Conservation (phyloP, 2,329 filamentous ascomycete genomes). For the Nothopassalora personata region DNA sequence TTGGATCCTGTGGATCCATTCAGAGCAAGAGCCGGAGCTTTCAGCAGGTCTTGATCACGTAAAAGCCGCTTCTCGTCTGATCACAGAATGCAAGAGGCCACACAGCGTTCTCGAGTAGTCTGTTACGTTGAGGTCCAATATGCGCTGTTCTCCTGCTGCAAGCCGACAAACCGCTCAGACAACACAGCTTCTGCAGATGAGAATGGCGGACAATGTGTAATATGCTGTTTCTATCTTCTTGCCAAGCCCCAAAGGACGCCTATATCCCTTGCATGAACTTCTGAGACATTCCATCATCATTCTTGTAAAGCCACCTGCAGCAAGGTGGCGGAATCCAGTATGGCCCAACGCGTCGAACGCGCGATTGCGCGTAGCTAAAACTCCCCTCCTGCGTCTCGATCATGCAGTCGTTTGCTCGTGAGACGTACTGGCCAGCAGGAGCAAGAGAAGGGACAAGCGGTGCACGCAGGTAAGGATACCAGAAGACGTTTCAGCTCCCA, state of each 20-base stretch:
- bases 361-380: slow-evolving; percentile 13
- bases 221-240: no score
- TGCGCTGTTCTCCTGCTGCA: no score
- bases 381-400: slow-evolving; percentile 6
- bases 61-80: no score
- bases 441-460: slow-evolving; percentile 1
- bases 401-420: slow-evolving; percentile 6
- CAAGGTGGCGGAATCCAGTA: slow-evolving; percentile 18
- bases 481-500: not conserved
- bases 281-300: slow-evolving; percentile 22
- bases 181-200: no score
- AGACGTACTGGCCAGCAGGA: slow-evolving; percentile 2
- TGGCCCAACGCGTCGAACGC: slow-evolving; percentile 22
- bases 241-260: not conserved
- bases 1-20: no score
- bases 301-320: slow-evolving; percentile 22
- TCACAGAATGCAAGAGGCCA: no score
- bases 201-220: no score
- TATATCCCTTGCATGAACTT: slow-evolving; percentile 17
- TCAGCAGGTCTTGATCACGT: no score
- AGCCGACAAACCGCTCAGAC: no score
- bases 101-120: no score
- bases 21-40: no score
- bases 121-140: no score
- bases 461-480: slow-evolving; percentile 3